Evolutionary conservation across 345 rosid genomes (phyloP), one percentile per base, ranked within the genome.

Genomic region (Arabidopsis arenosa): DNA sequence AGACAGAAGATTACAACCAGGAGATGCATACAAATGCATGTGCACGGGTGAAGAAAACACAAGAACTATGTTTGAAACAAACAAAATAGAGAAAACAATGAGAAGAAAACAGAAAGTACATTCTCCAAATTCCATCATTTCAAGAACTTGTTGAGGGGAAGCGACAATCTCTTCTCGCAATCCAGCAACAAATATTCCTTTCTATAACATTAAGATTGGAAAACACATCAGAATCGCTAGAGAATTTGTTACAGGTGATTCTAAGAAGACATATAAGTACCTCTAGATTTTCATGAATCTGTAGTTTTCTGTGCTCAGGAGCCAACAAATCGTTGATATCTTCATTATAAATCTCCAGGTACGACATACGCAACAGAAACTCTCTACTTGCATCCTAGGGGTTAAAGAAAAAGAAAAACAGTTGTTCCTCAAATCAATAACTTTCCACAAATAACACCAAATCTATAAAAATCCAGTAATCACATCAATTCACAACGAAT

Each of bases 131-230:
- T 84, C 92, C 98, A 92, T 92, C 63, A 90, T 83, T 76, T 87
- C 90, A 18, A 94, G 92, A 37, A 94, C 95, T 88, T 94, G 98
- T 58, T 87, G 89, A 57, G 97, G 91, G 55, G 96, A 86, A 54
- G 93, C 92, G 36, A 94, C 97, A 72, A 94, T 92, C 81, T 92
- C 98, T 87, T 94, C 98, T 62, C 89, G 84, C 73, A 94, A 70
- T 59, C 98, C 98, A 80, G 98, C 98, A 70, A 94, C 98, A 79
- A 86, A 88, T 49, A 94, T 92, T 33, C 98, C 97, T 64, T 97
- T 83, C 98, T 92, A 65, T 8, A 80, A 48, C 55, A 52, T 70
- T 52, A 51, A 54, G 44, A 61, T 59, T 35, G 70, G 73, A 68
- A 26, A 76, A 70, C 37, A 21, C 28, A 76, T 77, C 28, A 76